Conservation (phyloP, 129 eudicot species). For the Solidago caesia region DNA sequence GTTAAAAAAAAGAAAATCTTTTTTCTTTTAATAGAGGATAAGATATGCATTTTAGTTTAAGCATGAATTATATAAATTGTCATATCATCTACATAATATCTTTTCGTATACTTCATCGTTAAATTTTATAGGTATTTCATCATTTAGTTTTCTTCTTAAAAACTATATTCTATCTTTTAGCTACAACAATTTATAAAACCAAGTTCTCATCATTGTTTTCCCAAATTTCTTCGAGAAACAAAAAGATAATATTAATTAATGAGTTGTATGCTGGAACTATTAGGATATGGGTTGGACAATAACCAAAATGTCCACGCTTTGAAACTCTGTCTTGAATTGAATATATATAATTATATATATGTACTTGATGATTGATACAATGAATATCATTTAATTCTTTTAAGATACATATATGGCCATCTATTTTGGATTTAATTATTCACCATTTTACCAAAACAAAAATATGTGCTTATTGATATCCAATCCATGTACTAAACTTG, state of each 20-base stretch:
- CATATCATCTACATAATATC: too few relatives aligned
- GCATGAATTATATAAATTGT: too few relatives aligned
- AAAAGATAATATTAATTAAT: neutral
- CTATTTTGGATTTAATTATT: too few relatives aligned
- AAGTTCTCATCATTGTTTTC: too few relatives aligned
- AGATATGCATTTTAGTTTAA: too few relatives aligned
- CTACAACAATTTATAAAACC: neutral
- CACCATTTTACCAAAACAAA: conserved; percentile 4
- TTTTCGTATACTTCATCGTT: neutral
- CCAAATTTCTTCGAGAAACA: neutral
- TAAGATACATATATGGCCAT: conserved; percentile 1
- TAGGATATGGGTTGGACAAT: neutral
- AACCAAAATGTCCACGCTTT: neutral
- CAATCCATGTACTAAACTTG: neutral
- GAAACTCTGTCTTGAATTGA: neutral
- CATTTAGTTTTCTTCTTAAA: neutral
- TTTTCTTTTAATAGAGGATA: too few relatives aligned
- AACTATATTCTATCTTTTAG: neutral
- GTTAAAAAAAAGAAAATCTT: too few relatives aligned
- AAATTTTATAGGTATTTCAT: too few relatives aligned
- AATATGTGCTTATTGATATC: neutral
- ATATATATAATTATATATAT: neutral
- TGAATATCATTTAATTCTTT: neutral
- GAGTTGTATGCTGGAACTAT: conserved; percentile 4
- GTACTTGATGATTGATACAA: neutral